Evolutionary conservation across 495 filamentous ascomycete genomes (phyloP), one percentile per base, ranked within the genome.

Genomic region (Bathelium albidoporum): DNA sequence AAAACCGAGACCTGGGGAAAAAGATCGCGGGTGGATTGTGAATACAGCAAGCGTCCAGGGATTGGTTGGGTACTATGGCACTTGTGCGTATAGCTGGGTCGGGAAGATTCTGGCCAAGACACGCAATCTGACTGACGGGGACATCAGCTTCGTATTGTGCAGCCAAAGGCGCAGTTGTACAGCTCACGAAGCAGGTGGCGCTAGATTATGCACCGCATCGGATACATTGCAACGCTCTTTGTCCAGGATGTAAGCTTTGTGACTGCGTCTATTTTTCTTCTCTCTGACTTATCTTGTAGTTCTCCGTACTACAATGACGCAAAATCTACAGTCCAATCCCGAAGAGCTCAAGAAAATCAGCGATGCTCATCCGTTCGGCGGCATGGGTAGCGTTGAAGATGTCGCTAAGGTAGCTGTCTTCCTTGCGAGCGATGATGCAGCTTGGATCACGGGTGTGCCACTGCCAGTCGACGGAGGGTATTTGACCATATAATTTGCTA

Each of bases 171-270:
- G 80, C 80, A 11, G 81, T 83, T 0, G 74, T 78, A 20, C 69
- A 73, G 7, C 65, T 84, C 1, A 85, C 82, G 0, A 74, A 76
- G 62, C 72, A 78, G 32, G 71, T 80, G 0, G 81, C 81, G 0
- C 58, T 81, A 32, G 83, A 85, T 55, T 85, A 80, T 73, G 80
- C 74, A 0, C 64, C 64, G 16, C 52, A 83, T 31, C 71, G 72
- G 9, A 84, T 86, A 59, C 81, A 84, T 71, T 72, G 70, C 53
- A 86, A 86, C 72, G 78, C 77, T 0, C 65, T 85, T 18, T 82
- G 79, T 65, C 83, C 82, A 20, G 82, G 81, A 20, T 82, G 77
- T 83, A 70, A 72, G 79, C 75, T 36, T 58, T 31, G 9, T 16
- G 2, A 24, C 7, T 16, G 60, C 12, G 3, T 61, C n/a, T 34